Percentiles rank a stretch among this genome's conserved stretches.
Conservation (phyloP, 768 basidiomycete genomes). For the Dioszegia hungarica region DNA sequence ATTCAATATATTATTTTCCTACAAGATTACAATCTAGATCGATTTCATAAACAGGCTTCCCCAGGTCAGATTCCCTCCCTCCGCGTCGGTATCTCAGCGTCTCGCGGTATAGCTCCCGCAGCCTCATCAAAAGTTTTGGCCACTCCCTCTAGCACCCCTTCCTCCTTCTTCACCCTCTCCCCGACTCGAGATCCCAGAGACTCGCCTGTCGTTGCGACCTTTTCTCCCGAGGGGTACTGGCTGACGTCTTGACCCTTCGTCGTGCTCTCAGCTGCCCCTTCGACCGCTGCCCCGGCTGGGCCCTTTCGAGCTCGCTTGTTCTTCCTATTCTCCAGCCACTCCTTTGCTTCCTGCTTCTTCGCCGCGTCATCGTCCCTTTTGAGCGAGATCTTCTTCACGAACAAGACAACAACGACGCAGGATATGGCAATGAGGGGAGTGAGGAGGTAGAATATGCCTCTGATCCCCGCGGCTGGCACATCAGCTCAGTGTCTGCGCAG, state of each 20-base stretch:
- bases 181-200: too few relatives aligned
- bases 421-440: slow-evolving; percentile 57
- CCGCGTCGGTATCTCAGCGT: too few relatives aligned
- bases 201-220: too few relatives aligned
- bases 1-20: too few relatives aligned
- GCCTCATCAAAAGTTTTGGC: neutral
- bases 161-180: too few relatives aligned
- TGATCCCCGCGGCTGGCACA: slow-evolving; percentile 59
- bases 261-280: too few relatives aligned
- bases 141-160: neutral
- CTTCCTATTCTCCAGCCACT: slow-evolving; percentile 43
- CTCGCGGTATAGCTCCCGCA: slow-evolving; percentile 7
- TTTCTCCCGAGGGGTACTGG: too few relatives aligned
- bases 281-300: too few relatives aligned
- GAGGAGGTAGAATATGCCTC: slow-evolving; percentile 60
- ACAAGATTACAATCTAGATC: too few relatives aligned
- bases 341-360: slow-evolving; percentile 50
- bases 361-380: slow-evolving; percentile 55
- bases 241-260: too few relatives aligned
- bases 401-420: slow-evolving; percentile 56
- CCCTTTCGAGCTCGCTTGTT: slow-evolving; percentile 14
- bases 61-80: slow-evolving; percentile 8
- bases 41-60: too few relatives aligned
- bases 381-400: slow-evolving; percentile 63
- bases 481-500: neutral